Evolutionary conservation across 2,329 filamentous ascomycete species (phyloP).

Genomic region (Capronia epimyces): DNA sequence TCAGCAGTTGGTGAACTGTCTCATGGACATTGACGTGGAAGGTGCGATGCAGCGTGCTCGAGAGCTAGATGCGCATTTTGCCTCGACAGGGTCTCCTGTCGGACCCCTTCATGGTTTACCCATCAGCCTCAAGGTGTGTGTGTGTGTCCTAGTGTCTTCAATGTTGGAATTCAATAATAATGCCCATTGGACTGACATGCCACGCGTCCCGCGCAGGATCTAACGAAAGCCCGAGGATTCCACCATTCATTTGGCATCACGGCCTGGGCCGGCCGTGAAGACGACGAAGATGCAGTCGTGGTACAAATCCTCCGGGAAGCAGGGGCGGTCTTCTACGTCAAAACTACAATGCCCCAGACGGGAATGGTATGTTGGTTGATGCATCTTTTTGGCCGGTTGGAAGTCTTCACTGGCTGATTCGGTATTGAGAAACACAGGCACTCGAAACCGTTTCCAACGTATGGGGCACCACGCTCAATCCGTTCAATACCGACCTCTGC

Average conservation of each 20-base stretch:
- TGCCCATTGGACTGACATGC: constrained; percentile 17
- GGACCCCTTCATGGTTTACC: constrained; percentile 50
- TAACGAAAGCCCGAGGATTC: too few species aligned
- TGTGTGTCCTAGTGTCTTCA: too few species aligned
- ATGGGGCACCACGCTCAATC: constrained; percentile 45
- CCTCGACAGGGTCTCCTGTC: background rate
- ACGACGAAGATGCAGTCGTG: constrained; percentile 29
- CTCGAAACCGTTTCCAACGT: constrained; percentile 32
- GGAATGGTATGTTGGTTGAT: too few species aligned
- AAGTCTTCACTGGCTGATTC: background rate
- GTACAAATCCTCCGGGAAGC: constrained; percentile 30
- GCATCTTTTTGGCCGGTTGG: too few species aligned
- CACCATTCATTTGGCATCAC: too few species aligned
- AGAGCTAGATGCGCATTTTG: constrained; percentile 44
- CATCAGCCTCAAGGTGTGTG: constrained; percentile 48
- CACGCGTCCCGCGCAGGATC: too few species aligned
- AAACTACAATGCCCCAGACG: constrained; percentile 31
- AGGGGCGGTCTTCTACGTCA: constrained; percentile 30
- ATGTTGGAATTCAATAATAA: constrained; percentile 18
- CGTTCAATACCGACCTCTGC: constrained; percentile 47
- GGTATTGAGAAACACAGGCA: constrained; percentile 6
- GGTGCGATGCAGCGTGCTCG: constrained; percentile 31
- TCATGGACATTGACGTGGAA: constrained; percentile 35
- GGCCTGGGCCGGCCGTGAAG: too few species aligned
- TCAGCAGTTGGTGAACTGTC: constrained; percentile 29